Conservation (phyloP, 768 basidiomycete genomes). For the Hebeloma cylindrosporum region DNA sequence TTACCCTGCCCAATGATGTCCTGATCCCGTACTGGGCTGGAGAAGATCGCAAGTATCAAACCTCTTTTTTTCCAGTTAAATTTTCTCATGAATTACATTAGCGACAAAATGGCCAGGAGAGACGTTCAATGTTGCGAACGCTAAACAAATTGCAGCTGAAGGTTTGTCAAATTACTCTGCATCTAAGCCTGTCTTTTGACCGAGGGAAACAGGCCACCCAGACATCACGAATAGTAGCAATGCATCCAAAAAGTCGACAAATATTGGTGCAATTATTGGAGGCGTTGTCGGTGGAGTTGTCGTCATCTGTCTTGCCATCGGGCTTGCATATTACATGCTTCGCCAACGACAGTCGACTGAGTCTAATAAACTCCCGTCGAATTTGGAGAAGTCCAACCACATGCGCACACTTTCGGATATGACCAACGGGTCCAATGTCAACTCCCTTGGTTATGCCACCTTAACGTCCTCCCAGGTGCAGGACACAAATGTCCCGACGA, state of each 20-base stretch:
- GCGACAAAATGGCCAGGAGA: conserved; percentile 28
- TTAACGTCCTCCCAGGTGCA: conserved; percentile 22
- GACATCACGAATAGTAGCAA: conserved; percentile 25
- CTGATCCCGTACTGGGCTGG: conserved; percentile 50
- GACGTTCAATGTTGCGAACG: conserved; percentile 25
- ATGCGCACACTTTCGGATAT: conserved; percentile 27
- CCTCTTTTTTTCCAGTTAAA: neutral
- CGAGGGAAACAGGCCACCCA: conserved; percentile 22
- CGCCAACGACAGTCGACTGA: conserved; percentile 16
- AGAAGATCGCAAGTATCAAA: conserved; percentile 44
- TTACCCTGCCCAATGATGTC: conserved; percentile 29
- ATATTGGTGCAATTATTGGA: conserved; percentile 42
- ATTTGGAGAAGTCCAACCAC: conserved; percentile 19
- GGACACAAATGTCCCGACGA: conserved; percentile 22
- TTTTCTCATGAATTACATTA: conserved; percentile 18
- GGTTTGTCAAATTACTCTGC: conserved; percentile 22
- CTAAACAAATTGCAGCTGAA: conserved; percentile 28
- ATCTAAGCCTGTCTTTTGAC: neutral
- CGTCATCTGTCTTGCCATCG: conserved; percentile 29
- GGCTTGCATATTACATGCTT: conserved; percentile 29
- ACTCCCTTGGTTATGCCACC: conserved; percentile 26
- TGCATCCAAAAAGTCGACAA: too few species aligned
- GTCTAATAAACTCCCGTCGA: conserved; percentile 2
- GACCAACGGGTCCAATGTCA: conserved; percentile 16
- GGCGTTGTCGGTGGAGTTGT: conserved; percentile 44